Conservation (phyloP, 176 grass and related monocot species). For the Paspalum vaginatum region DNA sequence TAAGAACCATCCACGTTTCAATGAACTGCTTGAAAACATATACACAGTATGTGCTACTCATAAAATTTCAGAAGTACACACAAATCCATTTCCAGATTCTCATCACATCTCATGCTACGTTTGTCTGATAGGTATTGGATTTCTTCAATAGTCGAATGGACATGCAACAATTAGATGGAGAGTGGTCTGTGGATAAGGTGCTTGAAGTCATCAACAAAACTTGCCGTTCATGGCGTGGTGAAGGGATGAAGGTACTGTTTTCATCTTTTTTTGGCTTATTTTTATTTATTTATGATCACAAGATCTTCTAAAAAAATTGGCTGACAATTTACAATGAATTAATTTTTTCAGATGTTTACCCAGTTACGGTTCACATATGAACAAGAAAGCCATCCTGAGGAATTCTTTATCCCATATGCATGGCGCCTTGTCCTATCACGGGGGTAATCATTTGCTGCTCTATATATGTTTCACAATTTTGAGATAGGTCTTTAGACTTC, state of each 20-base stretch:
- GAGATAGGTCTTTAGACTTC: constrained; percentile 4
- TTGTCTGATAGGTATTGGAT: constrained; percentile 71
- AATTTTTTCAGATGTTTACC: constrained; percentile 91
- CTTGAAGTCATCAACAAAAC: constrained; percentile 91
- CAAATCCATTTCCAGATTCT: constrained; percentile 33
- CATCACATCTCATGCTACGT: constrained; percentile 25
- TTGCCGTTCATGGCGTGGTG: constrained; percentile 92
- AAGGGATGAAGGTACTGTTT: constrained; percentile 88
- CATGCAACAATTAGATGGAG: constrained; percentile 84
- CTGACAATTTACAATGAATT: constrained; percentile 33
- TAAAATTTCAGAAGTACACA: constrained; percentile 14
- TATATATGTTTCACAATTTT: constrained; percentile 25
- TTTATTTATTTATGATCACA: not conserved
- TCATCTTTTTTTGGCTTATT: not conserved
- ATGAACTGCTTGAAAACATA: constrained; percentile 98
- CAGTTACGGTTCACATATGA: constrained; percentile 98
- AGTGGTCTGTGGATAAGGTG: constrained; percentile 98
- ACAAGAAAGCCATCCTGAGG: constrained; percentile 98
- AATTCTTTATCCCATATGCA: constrained; percentile 99
- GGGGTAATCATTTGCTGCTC: constrained; percentile 62
- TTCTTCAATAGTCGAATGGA: constrained; percentile 99
- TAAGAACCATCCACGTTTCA: constrained; percentile 95
- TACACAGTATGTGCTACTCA: constrained; percentile 71
- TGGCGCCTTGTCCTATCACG: constrained; percentile 86
- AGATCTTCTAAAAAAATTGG: constrained; percentile 31